Evolutionary conservation across 805 yeast species (phyloP).

Genomic region (Candida hungchunana): DNA sequence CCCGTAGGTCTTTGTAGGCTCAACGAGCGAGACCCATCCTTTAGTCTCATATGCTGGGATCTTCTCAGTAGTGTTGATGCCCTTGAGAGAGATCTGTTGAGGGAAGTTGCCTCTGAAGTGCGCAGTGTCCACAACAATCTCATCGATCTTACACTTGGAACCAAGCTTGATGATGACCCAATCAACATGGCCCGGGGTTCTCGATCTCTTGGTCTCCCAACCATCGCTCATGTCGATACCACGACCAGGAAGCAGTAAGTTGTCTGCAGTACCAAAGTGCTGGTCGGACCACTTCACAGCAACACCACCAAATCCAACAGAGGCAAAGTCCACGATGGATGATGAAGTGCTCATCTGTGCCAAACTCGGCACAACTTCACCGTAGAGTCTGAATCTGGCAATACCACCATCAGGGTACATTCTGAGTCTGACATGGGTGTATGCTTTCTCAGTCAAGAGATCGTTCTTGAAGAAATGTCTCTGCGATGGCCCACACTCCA

Average conservation of each 20-base stretch:
- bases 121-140: conserved; percentile 82
- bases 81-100: conserved; percentile 70
- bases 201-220: conserved; percentile 94
- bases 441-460: conserved; percentile 52
- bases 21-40: conserved; percentile 64
- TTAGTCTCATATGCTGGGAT: conserved; percentile 39
- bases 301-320: conserved; percentile 84
- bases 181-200: conserved; percentile 80
- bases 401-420: conserved; percentile 99
- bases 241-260: conserved; percentile 85
- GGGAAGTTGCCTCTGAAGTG: conserved; percentile 96
- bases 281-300: conserved; percentile 82
- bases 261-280: conserved; percentile 91
- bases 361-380: conserved; percentile 70
- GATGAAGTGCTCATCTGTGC: conserved; percentile 31
- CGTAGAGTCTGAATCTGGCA: conserved; percentile 89
- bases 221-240: conserved; percentile 98
- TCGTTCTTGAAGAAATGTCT: conserved; percentile 75
- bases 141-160: conserved; percentile 49
- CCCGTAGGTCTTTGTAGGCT: conserved; percentile 71
- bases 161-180: conserved; percentile 89
- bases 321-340: conserved; percentile 71
- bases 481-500: conserved; percentile 87
- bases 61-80: conserved; percentile 34
- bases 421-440: conserved; percentile 76